Evolutionary conservation across 345 rosid genomes (phyloP).

Genomic region (Gossypium anomalum): DNA sequence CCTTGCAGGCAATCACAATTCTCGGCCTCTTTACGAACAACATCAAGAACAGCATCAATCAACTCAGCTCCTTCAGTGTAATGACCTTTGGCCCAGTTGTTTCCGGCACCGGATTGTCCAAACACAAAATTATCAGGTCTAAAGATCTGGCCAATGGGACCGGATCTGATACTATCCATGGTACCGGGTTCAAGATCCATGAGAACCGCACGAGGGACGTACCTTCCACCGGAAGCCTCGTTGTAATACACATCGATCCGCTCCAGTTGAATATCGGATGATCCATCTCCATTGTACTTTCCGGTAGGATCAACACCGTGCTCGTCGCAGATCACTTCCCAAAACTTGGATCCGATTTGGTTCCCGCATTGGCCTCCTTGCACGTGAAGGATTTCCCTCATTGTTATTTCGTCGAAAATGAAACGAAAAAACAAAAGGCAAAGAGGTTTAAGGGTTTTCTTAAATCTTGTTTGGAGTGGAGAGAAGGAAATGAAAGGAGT

Average conservation of each 20-base stretch:
- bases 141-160: conserved; percentile 29
- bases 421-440: background rate
- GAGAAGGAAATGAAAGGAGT: background rate
- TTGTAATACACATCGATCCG: conserved; percentile 91
- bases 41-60: conserved; percentile 92
- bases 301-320: conserved; percentile 92
- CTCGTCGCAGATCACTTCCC: conserved; percentile 97
- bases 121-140: conserved; percentile 21
- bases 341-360: conserved; percentile 96
- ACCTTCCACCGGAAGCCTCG: conserved; percentile 88
- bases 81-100: conserved; percentile 26
- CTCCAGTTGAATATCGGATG: conserved; percentile 73
- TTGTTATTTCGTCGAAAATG: conserved; percentile 15
- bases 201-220: conserved; percentile 91
- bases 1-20: conserved; percentile 99
- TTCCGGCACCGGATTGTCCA: conserved; percentile 24
- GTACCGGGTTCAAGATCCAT: conserved; percentile 99
- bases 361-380: conserved; percentile 99
- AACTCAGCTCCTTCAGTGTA: conserved; percentile 94
- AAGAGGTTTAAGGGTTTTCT: background rate
- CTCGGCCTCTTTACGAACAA: conserved; percentile 95
- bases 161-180: conserved; percentile 95
- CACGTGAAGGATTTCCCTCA: conserved; percentile 95
- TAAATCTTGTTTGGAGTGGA: background rate
- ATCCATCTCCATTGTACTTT: conserved; percentile 51